Conservation (phyloP, 2,329 filamentous ascomycete genomes). For the Diaporthe helianthi region DNA sequence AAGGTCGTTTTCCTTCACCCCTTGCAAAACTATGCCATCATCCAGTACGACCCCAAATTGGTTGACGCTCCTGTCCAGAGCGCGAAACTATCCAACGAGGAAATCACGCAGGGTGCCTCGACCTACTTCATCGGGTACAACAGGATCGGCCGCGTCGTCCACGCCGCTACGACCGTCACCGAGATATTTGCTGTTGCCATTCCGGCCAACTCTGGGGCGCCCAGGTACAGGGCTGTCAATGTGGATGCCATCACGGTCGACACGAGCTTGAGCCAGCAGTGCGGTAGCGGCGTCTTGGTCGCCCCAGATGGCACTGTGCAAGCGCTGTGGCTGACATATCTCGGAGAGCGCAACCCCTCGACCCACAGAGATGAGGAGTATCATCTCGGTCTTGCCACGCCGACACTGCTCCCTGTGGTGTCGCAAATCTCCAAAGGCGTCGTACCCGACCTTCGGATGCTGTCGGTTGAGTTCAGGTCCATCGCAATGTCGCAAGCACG, state of each 20-base stretch:
- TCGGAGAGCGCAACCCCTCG: constrained; percentile 68
- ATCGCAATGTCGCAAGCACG: constrained; percentile 97
- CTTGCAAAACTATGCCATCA: constrained; percentile 93
- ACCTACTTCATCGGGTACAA: constrained; percentile 99
- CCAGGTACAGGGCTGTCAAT: constrained; percentile 92
- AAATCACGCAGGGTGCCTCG: constrained; percentile 89
- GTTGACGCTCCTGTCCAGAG: constrained; percentile 95
- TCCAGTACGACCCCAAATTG: constrained; percentile 91
- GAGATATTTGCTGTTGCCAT: constrained; percentile 98
- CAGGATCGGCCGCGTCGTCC: constrained; percentile 90
- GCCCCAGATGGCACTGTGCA: constrained; percentile 91
- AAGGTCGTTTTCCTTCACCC: constrained; percentile 97
- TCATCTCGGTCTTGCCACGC: constrained; percentile 89
- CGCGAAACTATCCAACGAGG: constrained; percentile 79
- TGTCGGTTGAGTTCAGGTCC: constrained; percentile 92
- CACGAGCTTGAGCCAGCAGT: constrained; percentile 88
- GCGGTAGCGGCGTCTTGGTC: constrained; percentile 91
- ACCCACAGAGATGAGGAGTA: constrained; percentile 72
- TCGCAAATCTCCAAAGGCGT: constrained; percentile 82
- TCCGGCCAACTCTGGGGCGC: constrained; percentile 84
- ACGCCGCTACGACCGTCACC: constrained; percentile 92
- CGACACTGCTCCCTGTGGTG: constrained; percentile 87
- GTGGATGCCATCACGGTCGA: constrained; percentile 97
- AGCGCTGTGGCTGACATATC: constrained; percentile 94
- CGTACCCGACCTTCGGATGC: constrained; percentile 82